A percentile compares a stretch with the other conserved stretches of the same genome.
These are phyloP conservation scores for Hamigera avellanea DNA, from an alignment of 495 filamentous ascomycete species.

Conservation along the genomic window DNA sequence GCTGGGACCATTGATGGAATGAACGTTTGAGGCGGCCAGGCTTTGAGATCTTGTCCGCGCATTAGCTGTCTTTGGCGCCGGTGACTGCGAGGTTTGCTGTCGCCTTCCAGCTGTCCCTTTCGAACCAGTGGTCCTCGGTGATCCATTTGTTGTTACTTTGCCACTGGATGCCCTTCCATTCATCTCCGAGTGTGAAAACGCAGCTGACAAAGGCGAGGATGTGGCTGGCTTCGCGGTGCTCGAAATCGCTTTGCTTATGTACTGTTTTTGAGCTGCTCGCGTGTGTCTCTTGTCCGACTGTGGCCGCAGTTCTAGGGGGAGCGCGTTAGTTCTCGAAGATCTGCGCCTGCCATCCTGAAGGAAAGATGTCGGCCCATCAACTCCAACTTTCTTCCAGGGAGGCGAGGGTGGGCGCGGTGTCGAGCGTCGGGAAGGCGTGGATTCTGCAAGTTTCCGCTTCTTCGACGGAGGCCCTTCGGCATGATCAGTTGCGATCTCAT, in stretches of 20 bases:
- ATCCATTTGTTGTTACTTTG: slow-evolving; percentile 22
- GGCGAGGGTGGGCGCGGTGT: slow-evolving; percentile 54
- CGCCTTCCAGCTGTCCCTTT: slow-evolving; percentile 15
- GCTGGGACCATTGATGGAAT: slow-evolving; percentile 9
- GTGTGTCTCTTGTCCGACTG: slow-evolving; percentile 51
- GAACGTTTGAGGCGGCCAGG: slow-evolving; percentile 8
- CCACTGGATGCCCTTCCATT: slow-evolving; percentile 23
- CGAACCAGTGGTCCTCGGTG: slow-evolving; percentile 14
- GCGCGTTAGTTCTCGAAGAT: slow-evolving; percentile 68
- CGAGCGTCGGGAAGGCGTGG: slow-evolving; percentile 32
- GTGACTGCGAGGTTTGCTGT: slow-evolving; percentile 19
- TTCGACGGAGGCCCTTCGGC: slow-evolving; percentile 53
- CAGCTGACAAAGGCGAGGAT: slow-evolving; percentile 24
- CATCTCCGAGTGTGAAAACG: slow-evolving; percentile 18
- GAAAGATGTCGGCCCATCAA: slow-evolving; percentile 80
- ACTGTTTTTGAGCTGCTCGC: slow-evolving; percentile 28
- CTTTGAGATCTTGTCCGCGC: slow-evolving; percentile 25
- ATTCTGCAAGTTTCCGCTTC: slow-evolving; percentile 55
- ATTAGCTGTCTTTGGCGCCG: slow-evolving; percentile 16
- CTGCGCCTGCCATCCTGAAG: slow-evolving; percentile 72
- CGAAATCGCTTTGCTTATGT: slow-evolving; percentile 14
- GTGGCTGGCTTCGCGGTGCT: slow-evolving; percentile 14
- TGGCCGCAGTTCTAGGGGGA: slow-evolving; percentile 60
- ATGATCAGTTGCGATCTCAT: slow-evolving; percentile 19
- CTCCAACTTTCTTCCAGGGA: slow-evolving; percentile 85